A percentile compares a stretch with the other conserved stretches of the same genome.
Conservation (phyloP, 2,329 filamentous ascomycete genomes). For the Epichloe scottii region DNA sequence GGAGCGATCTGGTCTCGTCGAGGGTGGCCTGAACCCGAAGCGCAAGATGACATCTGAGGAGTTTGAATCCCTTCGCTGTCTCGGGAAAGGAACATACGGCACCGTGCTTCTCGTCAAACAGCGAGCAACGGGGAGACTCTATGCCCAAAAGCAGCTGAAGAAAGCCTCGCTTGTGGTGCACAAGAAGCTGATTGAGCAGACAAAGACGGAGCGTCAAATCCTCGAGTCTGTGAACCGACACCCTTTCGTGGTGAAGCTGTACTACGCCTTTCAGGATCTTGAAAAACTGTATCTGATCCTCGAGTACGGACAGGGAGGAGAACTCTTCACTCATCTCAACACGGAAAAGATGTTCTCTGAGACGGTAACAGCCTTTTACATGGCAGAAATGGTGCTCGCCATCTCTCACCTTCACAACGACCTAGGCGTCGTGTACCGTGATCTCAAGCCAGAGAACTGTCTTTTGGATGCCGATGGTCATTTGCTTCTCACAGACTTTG, state of each 20-base stretch:
- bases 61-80: constrained; percentile 80
- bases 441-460: constrained; percentile 96
- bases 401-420: constrained; percentile 86
- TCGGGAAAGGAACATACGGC: constrained; percentile 92
- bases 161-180: constrained; percentile 93
- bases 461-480: constrained; percentile 85
- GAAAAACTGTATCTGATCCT: constrained; percentile 96
- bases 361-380: constrained; percentile 84
- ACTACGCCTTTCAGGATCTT: constrained; percentile 95
- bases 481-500: constrained; percentile 90
- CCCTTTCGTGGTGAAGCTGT: constrained; percentile 95
- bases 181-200: constrained; percentile 92
- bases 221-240: constrained; percentile 93
- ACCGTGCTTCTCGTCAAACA: constrained; percentile 93
- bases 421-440: constrained; percentile 89
- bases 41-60: constrained; percentile 88
- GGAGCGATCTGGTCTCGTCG: constrained; percentile 31
- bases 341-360: constrained; percentile 94
- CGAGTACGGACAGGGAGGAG: constrained; percentile 93
- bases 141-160: constrained; percentile 96
- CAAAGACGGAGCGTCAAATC: constrained; percentile 90
- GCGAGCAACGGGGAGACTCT: constrained; percentile 72
- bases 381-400: constrained; percentile 94
- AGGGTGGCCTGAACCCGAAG: constrained; percentile 40
- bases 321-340: constrained; percentile 89